A percentile compares a stretch with the other conserved stretches of the same genome.
Conservation (phyloP, 371 early-diverging fungal genomes). For the Massospora cicadina region DNA sequence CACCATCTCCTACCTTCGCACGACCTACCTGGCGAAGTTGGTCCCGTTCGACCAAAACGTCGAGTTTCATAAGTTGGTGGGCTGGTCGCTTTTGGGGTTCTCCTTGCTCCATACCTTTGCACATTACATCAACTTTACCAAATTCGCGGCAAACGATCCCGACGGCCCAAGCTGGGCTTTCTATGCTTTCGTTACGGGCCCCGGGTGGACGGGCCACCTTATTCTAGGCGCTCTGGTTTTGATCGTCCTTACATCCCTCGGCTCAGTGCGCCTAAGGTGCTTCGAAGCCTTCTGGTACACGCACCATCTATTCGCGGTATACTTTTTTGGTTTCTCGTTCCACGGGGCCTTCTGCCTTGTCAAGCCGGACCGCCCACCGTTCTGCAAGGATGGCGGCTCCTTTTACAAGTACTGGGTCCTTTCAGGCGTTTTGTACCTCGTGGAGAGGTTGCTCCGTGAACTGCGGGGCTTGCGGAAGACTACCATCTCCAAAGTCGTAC, state of each 20-base stretch:
- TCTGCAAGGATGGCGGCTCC: conserved; percentile 43
- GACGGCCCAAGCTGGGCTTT: conserved; percentile 16
- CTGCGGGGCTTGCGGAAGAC: conserved; percentile 44
- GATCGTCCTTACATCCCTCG: conserved; percentile 48
- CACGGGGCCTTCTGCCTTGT: conserved; percentile 77
- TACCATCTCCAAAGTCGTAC: conserved; percentile 38
- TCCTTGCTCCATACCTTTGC: conserved; percentile 42
- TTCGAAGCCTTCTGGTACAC: conserved; percentile 73
- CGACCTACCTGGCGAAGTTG: conserved; percentile 45
- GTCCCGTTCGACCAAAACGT: conserved; percentile 69
- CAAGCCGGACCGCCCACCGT: conserved; percentile 41
- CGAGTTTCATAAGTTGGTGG: conserved; percentile 62
- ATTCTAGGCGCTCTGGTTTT: conserved; percentile 42
- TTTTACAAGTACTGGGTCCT: conserved; percentile 72
- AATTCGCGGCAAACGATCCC: conserved; percentile 15
- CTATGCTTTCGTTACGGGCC: conserved; percentile 37
- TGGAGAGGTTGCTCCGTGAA: conserved; percentile 56
- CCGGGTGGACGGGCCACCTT: conserved; percentile 61
- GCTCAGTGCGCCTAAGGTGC: conserved; percentile 33
- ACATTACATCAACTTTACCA: conserved; percentile 58
- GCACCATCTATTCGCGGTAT: conserved; percentile 66
- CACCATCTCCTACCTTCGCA: conserved; percentile 45
- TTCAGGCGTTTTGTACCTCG: conserved; percentile 39
- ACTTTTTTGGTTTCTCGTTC: conserved; percentile 55
- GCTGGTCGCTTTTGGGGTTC: conserved; percentile 55